phyloP scores from a whole-genome alignment of 169 alveolate species.

The Condylostoma magnum region DNA sequence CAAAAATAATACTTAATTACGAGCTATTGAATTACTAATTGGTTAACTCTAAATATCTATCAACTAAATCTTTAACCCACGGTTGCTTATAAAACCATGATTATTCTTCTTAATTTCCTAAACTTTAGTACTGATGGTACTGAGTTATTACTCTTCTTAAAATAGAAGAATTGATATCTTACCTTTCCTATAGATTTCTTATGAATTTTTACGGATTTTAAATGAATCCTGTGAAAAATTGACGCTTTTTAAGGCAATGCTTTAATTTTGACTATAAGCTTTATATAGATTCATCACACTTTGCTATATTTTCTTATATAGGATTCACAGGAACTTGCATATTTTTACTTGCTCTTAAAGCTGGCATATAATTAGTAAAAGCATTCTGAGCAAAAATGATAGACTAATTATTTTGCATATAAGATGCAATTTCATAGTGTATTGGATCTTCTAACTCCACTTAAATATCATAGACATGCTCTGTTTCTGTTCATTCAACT shows the following conservation, averaged over 20 bases:
- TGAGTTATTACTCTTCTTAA: neutral
- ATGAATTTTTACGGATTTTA: neutral
- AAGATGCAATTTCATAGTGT: neutral
- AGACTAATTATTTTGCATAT: conserved; percentile 6
- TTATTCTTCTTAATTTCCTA: neutral
- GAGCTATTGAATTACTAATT: too few relatives aligned
- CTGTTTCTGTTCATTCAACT: conserved; percentile 27
- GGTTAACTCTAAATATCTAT: conserved; percentile 19
- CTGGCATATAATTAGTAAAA: conserved; percentile 13
- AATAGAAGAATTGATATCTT: neutral
- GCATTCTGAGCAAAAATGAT: conserved; percentile 14
- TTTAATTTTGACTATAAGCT: neutral
- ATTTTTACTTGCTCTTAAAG: conserved; percentile 1
- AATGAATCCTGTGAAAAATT: neutral
- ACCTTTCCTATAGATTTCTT: neutral
- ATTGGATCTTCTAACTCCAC: conserved; percentile 20
- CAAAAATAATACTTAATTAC: too few relatives aligned
- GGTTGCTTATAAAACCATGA: conserved; percentile 9
- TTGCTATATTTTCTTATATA: neutral
- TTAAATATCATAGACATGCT: conserved; percentile 22
- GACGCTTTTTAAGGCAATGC: neutral
- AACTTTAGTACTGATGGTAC: neutral
- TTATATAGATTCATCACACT: neutral
- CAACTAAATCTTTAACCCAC: conserved; percentile 7
- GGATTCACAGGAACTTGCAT: conserved; percentile 26